Evolutionary conservation across 2,329 filamentous ascomycete species (phyloP), one percentile per base, ranked within the genome.

Genomic region (Zymoseptoria tritici): DNA sequence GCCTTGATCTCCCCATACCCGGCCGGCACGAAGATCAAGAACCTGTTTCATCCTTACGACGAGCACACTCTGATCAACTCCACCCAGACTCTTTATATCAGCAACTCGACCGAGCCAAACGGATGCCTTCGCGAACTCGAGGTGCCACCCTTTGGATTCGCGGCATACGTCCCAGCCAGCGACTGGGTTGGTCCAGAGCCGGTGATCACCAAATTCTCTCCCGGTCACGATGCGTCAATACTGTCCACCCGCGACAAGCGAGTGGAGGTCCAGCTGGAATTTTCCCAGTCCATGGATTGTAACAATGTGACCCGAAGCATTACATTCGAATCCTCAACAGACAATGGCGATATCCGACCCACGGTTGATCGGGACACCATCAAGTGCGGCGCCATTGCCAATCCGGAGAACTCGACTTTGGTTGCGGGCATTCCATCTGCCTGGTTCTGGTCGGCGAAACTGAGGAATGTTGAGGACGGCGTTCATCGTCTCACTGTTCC

Each of bases 251-350:
- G 69, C n/a, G 76, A 76, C n/a, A 58, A 58, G 29, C 72, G 70
- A 8, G 63, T 85, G 9, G 66, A 76, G 3, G 73, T 86, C 49
- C 75, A 79, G 53, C 57, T 87, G 2, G 77, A 81, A 50, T 87
- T 85, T 68, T 85, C 83, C 0, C 75, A 75, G 1, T 73, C 79
- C 49, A 86, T 87, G 84, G 75, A 83, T 62, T 87, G 84, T 69
- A 73, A 79, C 16, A 74, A 73, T 0, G 73, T 86, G 8, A 80
- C 77, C 0, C 69, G 77, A 3, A 75, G 76, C 7, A 78, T 87
- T 20, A 72, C 73, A 0, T 71, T 85, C 57, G 74, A 75, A 22
- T 85, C 84, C 2, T 80, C 74, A 2, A 83, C 81, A 0, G 76
- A 79, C 20, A 71, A 71, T 54, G 78, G 77, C 7, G 36, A 46